A percentile compares a stretch with the other conserved stretches of the same genome.
Conservation (phyloP, 2,329 filamentous ascomycete genomes). For the Dryadomyces quercus-mongolicae region DNA sequence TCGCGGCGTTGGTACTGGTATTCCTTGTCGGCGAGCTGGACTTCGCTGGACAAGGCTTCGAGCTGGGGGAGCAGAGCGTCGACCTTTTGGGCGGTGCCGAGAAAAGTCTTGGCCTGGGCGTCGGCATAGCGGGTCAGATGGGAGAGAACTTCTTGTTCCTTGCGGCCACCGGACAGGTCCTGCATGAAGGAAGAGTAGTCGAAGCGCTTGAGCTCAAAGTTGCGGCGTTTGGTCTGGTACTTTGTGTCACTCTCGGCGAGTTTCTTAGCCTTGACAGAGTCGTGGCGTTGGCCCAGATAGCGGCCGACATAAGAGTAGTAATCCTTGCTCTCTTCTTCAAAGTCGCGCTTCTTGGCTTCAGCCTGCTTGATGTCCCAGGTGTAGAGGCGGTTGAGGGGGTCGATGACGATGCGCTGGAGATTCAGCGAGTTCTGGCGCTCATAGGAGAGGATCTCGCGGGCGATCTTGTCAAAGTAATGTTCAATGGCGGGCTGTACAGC, state of each 20-base stretch:
- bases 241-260: conserved; percentile 89
- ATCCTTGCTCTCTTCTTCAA: conserved; percentile 97
- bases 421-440: conserved; percentile 75
- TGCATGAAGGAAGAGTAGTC: conserved; percentile 99
- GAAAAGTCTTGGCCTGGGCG: conserved; percentile 72
- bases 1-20: conserved; percentile 94
- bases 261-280: conserved; percentile 96
- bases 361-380: conserved; percentile 96
- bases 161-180: conserved; percentile 95
- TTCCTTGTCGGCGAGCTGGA: conserved; percentile 90
- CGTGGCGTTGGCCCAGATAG: conserved; percentile 91
- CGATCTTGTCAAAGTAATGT: conserved; percentile 96
- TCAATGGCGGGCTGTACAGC: conserved; percentile 95
- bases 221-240: conserved; percentile 85
- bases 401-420: conserved; percentile 86
- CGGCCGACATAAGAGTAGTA: conserved; percentile 93
- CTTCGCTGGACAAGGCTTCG: conserved; percentile 76
- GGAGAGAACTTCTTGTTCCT: conserved; percentile 92
- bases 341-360: conserved; percentile 91
- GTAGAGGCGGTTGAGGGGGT: conserved; percentile 84
- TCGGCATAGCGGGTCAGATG: conserved; percentile 91
- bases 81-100: conserved; percentile 75
- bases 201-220: conserved; percentile 94
- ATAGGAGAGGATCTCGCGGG: conserved; percentile 76
- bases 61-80: conserved; percentile 79